phyloP scores from a whole-genome alignment of 306 rosid species.

The Quercus glauca region DNA sequence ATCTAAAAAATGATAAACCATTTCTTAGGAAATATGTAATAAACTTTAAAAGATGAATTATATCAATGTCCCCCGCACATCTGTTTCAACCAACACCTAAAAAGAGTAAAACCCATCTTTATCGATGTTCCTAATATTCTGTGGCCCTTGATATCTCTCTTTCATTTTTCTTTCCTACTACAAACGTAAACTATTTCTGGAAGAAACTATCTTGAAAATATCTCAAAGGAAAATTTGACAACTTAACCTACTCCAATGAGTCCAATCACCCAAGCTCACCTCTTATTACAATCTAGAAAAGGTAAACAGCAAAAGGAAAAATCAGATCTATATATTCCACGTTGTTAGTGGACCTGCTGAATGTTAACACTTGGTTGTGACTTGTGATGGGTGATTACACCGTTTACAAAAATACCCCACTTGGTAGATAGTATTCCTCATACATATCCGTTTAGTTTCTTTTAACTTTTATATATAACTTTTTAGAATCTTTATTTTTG shows the following conservation, averaged over 20 bases:
- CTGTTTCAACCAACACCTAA: neutral
- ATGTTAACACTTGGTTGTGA: no score
- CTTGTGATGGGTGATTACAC: no score
- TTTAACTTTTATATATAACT: no score
- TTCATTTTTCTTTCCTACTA: neutral
- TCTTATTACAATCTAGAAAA: neutral
- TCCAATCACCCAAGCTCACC: neutral
- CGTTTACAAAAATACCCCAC: no score
- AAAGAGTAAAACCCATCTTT: neutral
- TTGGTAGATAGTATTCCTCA: no score
- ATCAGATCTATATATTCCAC: neutral
- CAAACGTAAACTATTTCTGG: no score
- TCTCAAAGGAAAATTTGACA: neutral
- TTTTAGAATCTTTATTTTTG: no score
- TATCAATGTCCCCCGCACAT: neutral
- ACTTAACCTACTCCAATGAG: neutral
- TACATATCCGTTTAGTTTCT: no score
- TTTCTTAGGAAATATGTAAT: no score
- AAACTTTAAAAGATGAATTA: neutral
- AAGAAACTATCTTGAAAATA: neutral
- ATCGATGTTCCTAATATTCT: neutral
- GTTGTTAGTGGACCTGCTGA: neutral
- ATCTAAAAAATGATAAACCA: no score
- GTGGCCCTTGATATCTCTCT: neutral
- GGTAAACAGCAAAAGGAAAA: neutral